Evolutionary conservation across 306 rosid species (phyloP), one percentile per base, ranked within the genome.

Genomic region (Fragaria ananassa): DNA sequence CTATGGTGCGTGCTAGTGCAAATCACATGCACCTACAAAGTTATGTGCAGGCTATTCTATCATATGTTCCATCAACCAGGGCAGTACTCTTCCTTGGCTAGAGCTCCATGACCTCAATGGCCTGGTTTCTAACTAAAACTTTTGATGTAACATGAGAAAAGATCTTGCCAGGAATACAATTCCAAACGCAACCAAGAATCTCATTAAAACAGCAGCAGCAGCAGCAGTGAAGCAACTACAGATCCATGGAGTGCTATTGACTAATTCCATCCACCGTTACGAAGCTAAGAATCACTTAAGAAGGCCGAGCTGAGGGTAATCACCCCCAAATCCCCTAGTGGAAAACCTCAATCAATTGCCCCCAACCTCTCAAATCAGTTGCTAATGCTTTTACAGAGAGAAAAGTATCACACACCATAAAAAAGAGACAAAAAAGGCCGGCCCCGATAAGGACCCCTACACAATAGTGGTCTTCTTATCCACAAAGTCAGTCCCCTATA

Each of bases 371-470:
- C 42, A 34, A 63, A 31, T 34, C 13, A 44, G 50, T 14, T 13
- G 9, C 2, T 17, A 7, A 29, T 64, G 45, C 12, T 21, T n/a
- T 29, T 21, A 39, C 50, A 23, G 6, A 47, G 12, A 42, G 1
- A 23, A 72, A 73, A 35, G n/a, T n/a, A 46, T 58, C 64, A 10
- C 75, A 71, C 63, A 35, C 25, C 70, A 18, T 62, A 62, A 8
- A 29, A 14, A 23, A 25, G 17, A 58, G 57, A 74, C 58, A 45
- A 19, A 15, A 64, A 9, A 29, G 46, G 68, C 4, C 56, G 29
- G 4, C 68, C 68, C 44, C 54, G 17, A 12, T 12, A 6, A 8
- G 29, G 37, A 68, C 42, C 12, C 67, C 14, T 21, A 8, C 17
- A 9, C 7, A 39, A 41, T 21, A 67, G 71, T 10, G 18, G 18